Evolutionary conservation across 495 filamentous ascomycete genomes (phyloP), one percentile per base, ranked within the genome.

Genomic region (Xylaria palmicola): DNA sequence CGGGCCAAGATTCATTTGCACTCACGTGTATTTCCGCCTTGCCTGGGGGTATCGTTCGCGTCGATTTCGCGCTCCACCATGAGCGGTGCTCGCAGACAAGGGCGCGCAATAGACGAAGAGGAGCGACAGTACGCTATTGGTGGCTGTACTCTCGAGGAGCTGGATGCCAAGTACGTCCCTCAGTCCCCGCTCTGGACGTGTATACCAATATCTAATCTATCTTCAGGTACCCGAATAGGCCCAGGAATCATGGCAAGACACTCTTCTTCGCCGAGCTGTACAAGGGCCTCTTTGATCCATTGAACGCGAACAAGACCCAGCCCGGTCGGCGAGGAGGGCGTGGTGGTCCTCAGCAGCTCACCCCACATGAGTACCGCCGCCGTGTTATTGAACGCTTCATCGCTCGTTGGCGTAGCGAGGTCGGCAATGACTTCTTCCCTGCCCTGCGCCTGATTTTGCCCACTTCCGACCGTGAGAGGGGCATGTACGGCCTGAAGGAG

Each of bases 401-500:
- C 65, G 85, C 89, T 26, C 85, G 85, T 70, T 98, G 94, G 94
- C 82, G 92, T 34, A 83, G 85, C 50, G 88, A 95, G 45, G 92
- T 96, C 20, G 94, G 94, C 47, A 78, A 89, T 65, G 93, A 98
- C 69, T 90, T 98, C 63, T 97, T 95, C 74, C 95, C 95, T 2
- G 93, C 92, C 19, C 85, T 98, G 72, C 85, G 94, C 34, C 80
- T 98, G 51, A 95, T 98, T 65, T 77, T 96, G n/a, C 91, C 92
- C 0, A 91, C 93, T 65, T 96, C 96, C 68, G 94, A 98, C 68
- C 83, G 93, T 32, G 93, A 98, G 60, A 85, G 94, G 34, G 88
- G 90, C 34, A 92, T 96, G 84, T 98, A 98, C 67, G 90, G 93
- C 3, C 81, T 98, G 29, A 98, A 98, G 72, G 94, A 98, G 77